These are phyloP conservation scores for Paramyrothecium roridum DNA, from an alignment of 2,329 filamentous ascomycete genomes.

Conservation along the genomic window DNA sequence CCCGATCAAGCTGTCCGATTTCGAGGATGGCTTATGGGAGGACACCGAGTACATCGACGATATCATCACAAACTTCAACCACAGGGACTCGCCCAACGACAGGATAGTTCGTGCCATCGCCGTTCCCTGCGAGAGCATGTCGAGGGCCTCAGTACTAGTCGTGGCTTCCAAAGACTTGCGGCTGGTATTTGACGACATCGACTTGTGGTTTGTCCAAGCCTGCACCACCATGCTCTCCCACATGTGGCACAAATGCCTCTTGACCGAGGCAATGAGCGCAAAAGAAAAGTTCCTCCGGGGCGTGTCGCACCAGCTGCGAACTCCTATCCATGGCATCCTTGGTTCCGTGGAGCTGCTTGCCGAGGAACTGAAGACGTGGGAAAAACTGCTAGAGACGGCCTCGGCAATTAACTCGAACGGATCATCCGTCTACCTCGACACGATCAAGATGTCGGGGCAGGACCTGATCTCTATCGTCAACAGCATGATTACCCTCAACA, in stretches of 20 bases:
- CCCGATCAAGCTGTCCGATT: constrained; percentile 18
- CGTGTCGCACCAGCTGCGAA: constrained; percentile 43
- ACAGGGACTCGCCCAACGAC: constrained; percentile 20
- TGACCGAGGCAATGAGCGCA: constrained; percentile 36
- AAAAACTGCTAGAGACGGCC: constrained; percentile 6
- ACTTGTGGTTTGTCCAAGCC: constrained; percentile 39
- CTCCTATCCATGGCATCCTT: constrained; percentile 44
- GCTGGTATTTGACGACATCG: constrained; percentile 42
- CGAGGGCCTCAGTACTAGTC: constrained; percentile 27
- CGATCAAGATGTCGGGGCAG: constrained; percentile 35
- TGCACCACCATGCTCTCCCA: constrained; percentile 34
- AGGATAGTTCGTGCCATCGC: constrained; percentile 32
- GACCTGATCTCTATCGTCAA: constrained; percentile 42
- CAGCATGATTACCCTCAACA: constrained; percentile 36
- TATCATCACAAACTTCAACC: constrained; percentile 31
- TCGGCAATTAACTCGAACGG: constrained; percentile 1
- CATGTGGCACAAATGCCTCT: constrained; percentile 30
- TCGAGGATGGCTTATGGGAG: constrained; percentile 40
- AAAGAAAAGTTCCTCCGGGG: constrained; percentile 42
- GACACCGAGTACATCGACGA: constrained; percentile 35
- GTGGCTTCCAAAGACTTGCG: constrained; percentile 38
- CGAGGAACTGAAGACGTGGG: constrained; percentile 31
- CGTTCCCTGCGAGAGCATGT: constrained; percentile 28
- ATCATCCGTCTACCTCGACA: constrained; percentile 19
- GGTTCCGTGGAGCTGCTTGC: constrained; percentile 32